These are phyloP conservation scores for Bauhinia variegata DNA, from an alignment of 306 rosid genomes.

Conservation along the genomic window DNA sequence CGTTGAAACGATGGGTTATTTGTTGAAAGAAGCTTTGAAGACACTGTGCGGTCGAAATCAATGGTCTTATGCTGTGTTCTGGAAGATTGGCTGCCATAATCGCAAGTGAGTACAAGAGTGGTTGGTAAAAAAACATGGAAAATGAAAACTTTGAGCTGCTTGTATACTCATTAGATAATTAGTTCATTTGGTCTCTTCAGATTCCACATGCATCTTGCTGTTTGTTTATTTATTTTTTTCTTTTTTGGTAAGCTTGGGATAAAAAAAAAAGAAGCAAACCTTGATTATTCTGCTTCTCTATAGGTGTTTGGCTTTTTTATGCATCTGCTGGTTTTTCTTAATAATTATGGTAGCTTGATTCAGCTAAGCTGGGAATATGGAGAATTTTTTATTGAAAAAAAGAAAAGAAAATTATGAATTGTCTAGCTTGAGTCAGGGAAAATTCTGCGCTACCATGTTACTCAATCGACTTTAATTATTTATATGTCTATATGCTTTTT, in stretches of 20 bases:
- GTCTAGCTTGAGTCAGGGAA: slow-evolving; percentile 20
- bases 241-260: slow-evolving; percentile 24
- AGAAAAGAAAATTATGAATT: slow-evolving; percentile 8
- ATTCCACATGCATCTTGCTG: slow-evolving; percentile 7
- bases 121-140: background rate
- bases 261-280: background rate
- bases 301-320: background rate
- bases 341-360: background rate
- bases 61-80: slow-evolving; percentile 94
- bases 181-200: background rate
- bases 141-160: slow-evolving; percentile 9
- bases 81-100: slow-evolving; percentile 93
- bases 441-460: slow-evolving; percentile 10
- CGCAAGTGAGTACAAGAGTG: slow-evolving; percentile 61
- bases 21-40: slow-evolving; percentile 78
- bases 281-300: slow-evolving; percentile 1
- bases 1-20: slow-evolving; percentile 64
- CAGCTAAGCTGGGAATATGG: background rate
- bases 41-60: slow-evolving; percentile 66
- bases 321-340: slow-evolving; percentile 14
- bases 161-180: background rate
- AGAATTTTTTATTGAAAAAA: background rate
- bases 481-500: slow-evolving; percentile 5
- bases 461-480: slow-evolving; percentile 22
- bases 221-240: too few species aligned